Conservation (phyloP, 2,329 filamentous ascomycete genomes). For the Fusarium decemcellulare region DNA sequence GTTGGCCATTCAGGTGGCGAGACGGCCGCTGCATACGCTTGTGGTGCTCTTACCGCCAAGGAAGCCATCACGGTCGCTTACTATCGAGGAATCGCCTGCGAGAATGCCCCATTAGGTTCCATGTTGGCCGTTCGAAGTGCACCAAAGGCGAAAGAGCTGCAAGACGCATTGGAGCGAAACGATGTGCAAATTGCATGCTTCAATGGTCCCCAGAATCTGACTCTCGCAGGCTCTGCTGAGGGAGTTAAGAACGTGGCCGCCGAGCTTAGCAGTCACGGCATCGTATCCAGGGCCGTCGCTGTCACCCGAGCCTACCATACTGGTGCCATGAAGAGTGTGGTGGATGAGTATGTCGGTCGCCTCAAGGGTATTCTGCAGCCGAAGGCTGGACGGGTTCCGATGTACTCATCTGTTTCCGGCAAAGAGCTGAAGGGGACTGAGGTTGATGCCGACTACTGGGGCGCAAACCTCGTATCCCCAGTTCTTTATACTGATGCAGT, state of each 20-base stretch:
- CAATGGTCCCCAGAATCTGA: slow-evolving; percentile 42
- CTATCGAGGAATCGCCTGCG: slow-evolving; percentile 39
- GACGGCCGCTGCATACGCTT: slow-evolving; percentile 41
- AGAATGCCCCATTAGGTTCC: slow-evolving; percentile 36
- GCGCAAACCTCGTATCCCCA: slow-evolving; percentile 40
- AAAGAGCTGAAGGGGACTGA: slow-evolving; percentile 34
- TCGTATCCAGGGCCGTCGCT: slow-evolving; percentile 36
- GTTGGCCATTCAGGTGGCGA: slow-evolving; percentile 43
- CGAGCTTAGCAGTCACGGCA: slow-evolving; percentile 32
- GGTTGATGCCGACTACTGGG: slow-evolving; percentile 41
- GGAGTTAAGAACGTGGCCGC: slow-evolving; percentile 33
- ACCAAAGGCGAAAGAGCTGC: slow-evolving; percentile 34
- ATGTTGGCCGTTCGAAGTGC: slow-evolving; percentile 39
- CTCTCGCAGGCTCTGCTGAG: slow-evolving; percentile 37
- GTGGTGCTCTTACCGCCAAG: slow-evolving; percentile 39
- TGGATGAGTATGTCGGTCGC: slow-evolving; percentile 33
- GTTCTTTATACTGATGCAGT: slow-evolving; percentile 44
- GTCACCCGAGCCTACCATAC: slow-evolving; percentile 43
- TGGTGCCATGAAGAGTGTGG: slow-evolving; percentile 36
- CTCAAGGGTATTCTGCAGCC: slow-evolving; percentile 32
- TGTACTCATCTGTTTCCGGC: slow-evolving; percentile 42
- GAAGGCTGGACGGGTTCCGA: slow-evolving; percentile 31
- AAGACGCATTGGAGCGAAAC: slow-evolving; percentile 32
- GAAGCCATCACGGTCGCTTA: slow-evolving; percentile 41
- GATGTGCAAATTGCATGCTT: slow-evolving; percentile 43